These are phyloP conservation scores for Ensete ventricosum DNA, from an alignment of 176 grass and related monocot genomes.

Conservation along the genomic window DNA sequence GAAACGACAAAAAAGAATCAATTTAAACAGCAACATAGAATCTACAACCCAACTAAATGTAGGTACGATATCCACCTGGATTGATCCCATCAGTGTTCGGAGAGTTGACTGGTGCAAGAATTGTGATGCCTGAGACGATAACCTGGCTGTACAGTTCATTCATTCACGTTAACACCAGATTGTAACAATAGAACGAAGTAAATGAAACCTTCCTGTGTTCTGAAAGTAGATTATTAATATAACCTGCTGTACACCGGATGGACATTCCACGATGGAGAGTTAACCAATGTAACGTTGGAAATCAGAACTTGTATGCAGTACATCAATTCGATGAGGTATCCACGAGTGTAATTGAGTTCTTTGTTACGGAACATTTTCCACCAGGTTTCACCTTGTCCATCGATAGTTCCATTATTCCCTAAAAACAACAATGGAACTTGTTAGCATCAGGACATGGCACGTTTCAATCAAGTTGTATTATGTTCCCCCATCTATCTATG, in stretches of 20 bases:
- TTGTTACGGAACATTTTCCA: slow-evolving; percentile 69
- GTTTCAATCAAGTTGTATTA: too few species aligned
- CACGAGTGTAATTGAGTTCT: slow-evolving; percentile 58
- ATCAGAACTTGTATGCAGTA: slow-evolving; percentile 50
- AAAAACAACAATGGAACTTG: too few species aligned
- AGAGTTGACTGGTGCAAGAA: slow-evolving; percentile 53
- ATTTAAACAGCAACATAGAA: neutral
- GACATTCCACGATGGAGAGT: slow-evolving; percentile 73
- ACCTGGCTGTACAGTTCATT: slow-evolving; percentile 42
- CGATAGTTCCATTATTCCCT: slow-evolving; percentile 80
- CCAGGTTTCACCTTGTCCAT: slow-evolving; percentile 83
- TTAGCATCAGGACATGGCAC: too few species aligned
- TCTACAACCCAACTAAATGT: neutral
- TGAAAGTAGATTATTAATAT: neutral
- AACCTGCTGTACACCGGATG: slow-evolving; percentile 91
- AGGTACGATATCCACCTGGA: slow-evolving; percentile 37
- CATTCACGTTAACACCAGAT: neutral
- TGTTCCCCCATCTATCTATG: too few species aligned
- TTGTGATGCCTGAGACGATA: slow-evolving; percentile 52
- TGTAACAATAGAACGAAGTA: neutral
- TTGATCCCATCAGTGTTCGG: slow-evolving; percentile 86
- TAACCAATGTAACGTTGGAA: slow-evolving; percentile 66
- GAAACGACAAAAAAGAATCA: neutral
- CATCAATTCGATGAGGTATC: slow-evolving; percentile 65
- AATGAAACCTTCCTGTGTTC: neutral